These are phyloP conservation scores for Rhipidocladum racemiflorum DNA, from an alignment of 176 grass and related monocot genomes.

Conservation along the genomic window DNA sequence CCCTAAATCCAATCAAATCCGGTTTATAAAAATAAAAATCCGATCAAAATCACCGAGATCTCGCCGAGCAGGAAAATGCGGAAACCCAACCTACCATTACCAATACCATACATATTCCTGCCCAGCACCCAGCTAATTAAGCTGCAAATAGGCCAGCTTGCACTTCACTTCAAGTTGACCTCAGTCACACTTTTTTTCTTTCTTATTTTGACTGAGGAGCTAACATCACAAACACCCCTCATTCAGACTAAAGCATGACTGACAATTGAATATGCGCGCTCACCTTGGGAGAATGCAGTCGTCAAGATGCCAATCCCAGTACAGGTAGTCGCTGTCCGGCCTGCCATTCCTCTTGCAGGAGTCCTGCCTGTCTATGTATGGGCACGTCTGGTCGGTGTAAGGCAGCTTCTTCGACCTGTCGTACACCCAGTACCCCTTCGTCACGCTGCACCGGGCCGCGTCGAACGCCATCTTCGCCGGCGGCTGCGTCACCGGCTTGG, in stretches of 20 bases:
- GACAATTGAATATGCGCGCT: background rate
- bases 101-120: background rate
- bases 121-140: background rate
- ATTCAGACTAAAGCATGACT: background rate
- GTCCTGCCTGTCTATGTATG: conserved; percentile 66
- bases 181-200: background rate
- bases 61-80: background rate
- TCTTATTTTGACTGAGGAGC: background rate
- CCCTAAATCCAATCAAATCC: no score
- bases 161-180: background rate
- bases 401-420: conserved; percentile 43
- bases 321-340: conserved; percentile 64
- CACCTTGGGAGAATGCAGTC: conserved; percentile 73
- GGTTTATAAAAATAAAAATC: no score
- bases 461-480: conserved; percentile 33
- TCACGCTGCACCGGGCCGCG: conserved; percentile 49
- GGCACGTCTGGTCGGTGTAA: conserved; percentile 59
- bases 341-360: conserved; percentile 62
- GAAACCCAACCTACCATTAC: background rate
- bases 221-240: background rate
- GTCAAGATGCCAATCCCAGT: conserved; percentile 71
- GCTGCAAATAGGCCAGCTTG: background rate
- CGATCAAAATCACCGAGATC: no score
- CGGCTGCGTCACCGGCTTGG: background rate
- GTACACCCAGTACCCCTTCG: conserved; percentile 62